These are phyloP conservation scores for Cyberlindnera xylosilytica DNA, from an alignment of 805 yeast species.

Conservation along the genomic window DNA sequence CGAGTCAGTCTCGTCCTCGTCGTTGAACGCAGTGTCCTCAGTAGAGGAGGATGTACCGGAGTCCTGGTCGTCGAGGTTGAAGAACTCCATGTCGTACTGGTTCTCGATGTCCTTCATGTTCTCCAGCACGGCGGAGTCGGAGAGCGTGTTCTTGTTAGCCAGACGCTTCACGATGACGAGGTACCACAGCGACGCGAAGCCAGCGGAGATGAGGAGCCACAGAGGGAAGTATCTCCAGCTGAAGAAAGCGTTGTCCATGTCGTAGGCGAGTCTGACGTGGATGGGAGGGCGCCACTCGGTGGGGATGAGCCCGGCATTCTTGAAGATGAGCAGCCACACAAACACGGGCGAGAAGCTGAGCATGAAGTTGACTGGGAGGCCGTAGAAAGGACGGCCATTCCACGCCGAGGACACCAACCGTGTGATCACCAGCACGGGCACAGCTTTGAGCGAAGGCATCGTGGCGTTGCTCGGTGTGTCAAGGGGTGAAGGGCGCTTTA, in stretches of 20 bases:
- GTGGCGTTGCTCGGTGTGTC: not conserved
- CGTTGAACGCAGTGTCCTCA: slow-evolving; percentile 2
- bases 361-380: slow-evolving; percentile 29
- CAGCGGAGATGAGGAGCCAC: slow-evolving; percentile 18
- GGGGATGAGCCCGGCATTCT: slow-evolving; percentile 59
- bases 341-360: slow-evolving; percentile 51
- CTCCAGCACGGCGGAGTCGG: slow-evolving; percentile 17
- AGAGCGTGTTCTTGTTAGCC: slow-evolving; percentile 30
- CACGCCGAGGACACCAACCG: slow-evolving; percentile 10
- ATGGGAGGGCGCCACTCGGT: slow-evolving; percentile 49
- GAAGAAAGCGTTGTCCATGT: slow-evolving; percentile 41
- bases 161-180: slow-evolving; percentile 24
- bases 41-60: slow-evolving; percentile 1
- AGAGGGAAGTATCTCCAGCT: slow-evolving; percentile 17
- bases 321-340: slow-evolving; percentile 54
- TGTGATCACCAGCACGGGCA: slow-evolving; percentile 4
- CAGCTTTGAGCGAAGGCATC: slow-evolving; percentile 1
- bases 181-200: slow-evolving; percentile 17
- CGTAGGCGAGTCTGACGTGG: slow-evolving; percentile 44
- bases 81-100: slow-evolving; percentile 1
- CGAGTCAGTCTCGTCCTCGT: slow-evolving; percentile 8
- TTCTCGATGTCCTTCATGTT: slow-evolving; percentile 12
- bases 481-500: not conserved
- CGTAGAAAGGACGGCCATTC: slow-evolving; percentile 11
- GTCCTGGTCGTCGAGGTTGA: not conserved